Conservation (phyloP, 257 asterid genomes). For the Cinchona pubescens region DNA sequence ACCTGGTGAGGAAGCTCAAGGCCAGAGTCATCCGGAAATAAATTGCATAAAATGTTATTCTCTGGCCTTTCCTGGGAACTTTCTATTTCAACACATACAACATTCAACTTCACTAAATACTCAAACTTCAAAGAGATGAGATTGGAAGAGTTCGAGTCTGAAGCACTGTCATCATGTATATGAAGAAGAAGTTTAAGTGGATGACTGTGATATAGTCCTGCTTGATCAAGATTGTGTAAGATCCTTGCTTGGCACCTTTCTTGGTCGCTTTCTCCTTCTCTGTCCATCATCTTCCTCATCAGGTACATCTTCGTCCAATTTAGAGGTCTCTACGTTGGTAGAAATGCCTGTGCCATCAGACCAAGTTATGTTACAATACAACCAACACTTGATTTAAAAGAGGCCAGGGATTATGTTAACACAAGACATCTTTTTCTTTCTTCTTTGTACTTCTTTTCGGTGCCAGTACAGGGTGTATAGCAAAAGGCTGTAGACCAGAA, state of each 20-base stretch:
- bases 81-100: slow-evolving; percentile 84
- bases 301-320: slow-evolving; percentile 72
- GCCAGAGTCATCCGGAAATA: slow-evolving; percentile 96
- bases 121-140: slow-evolving; percentile 80
- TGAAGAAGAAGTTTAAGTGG: slow-evolving; percentile 84
- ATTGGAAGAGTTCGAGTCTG: slow-evolving; percentile 45
- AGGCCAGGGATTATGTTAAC: too few relatives aligned
- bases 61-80: slow-evolving; percentile 62
- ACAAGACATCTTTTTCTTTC: background rate
- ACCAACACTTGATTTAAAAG: slow-evolving; percentile 3
- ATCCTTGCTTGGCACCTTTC: slow-evolving; percentile 82
- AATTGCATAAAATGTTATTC: slow-evolving; percentile 69
- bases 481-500: background rate
- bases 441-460: too few relatives aligned
- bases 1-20: slow-evolving; percentile 98
- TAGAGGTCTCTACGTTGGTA: slow-evolving; percentile 60
- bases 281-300: slow-evolving; percentile 96
- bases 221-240: slow-evolving; percentile 73
- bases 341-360: slow-evolving; percentile 36
- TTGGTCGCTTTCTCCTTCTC: slow-evolving; percentile 88
- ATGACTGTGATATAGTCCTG: slow-evolving; percentile 81
- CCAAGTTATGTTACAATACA: slow-evolving; percentile 15
- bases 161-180: slow-evolving; percentile 57
- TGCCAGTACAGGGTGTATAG: background rate
- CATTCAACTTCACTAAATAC: slow-evolving; percentile 65